phyloP scores from a whole-genome alignment of 2,329 filamentous ascomycete species.

The Aschersonia sp. region DNA sequence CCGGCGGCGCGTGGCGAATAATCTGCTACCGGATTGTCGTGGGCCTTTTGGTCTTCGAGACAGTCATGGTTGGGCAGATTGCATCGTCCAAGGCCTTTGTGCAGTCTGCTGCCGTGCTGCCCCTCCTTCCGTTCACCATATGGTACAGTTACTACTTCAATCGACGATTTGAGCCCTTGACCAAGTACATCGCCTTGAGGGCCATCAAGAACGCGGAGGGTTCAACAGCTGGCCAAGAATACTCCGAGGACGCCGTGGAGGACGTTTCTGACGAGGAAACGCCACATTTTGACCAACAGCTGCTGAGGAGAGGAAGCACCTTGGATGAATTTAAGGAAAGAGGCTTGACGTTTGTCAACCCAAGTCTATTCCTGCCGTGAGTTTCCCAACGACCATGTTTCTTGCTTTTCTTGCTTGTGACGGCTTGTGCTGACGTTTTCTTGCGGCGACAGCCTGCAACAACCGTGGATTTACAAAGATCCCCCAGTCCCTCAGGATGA shows the following conservation, averaged over 20 bases:
- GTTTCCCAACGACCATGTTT: constrained; percentile 14
- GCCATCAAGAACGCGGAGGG: constrained; percentile 52
- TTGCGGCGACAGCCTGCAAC: constrained; percentile 36
- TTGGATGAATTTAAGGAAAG: constrained; percentile 60
- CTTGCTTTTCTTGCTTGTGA: neutral
- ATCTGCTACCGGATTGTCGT: constrained; percentile 86
- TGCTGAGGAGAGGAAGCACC: constrained; percentile 43
- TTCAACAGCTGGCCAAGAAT: constrained; percentile 25
- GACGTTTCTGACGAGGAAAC: constrained; percentile 28
- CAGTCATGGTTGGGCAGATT: constrained; percentile 80
- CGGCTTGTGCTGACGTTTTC: neutral
- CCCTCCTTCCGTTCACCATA: constrained; percentile 63
- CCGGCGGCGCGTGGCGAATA: constrained; percentile 88
- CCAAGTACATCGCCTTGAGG: constrained; percentile 79
- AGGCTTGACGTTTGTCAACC: constrained; percentile 60
- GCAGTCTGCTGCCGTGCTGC: constrained; percentile 57
- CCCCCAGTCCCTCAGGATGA: constrained; percentile 25
- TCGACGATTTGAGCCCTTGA: constrained; percentile 72
- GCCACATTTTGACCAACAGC: constrained; percentile 20
- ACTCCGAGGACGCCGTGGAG: constrained; percentile 19
- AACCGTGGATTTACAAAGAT: constrained; percentile 53
- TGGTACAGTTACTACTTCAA: constrained; percentile 83
- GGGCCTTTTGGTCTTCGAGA: constrained; percentile 75
- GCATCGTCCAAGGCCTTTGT: constrained; percentile 60
- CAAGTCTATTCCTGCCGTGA: constrained; percentile 54